Evolutionary conservation across 169 alveolate genomes (phyloP), one percentile per base, ranked within the genome.

Genomic region (Pseudocohnilembus persalinus): DNA sequence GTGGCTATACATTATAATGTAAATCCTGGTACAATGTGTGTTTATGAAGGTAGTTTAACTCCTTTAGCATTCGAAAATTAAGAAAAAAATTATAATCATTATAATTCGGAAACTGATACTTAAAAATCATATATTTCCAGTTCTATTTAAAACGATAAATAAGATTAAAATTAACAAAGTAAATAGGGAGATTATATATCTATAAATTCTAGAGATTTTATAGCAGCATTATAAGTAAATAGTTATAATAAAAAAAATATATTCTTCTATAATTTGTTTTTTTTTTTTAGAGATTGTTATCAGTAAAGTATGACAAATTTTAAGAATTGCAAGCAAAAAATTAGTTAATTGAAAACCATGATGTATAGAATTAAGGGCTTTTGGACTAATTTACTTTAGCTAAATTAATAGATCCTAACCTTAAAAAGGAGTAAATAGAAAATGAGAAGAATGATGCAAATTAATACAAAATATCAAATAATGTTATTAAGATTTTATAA

Each of bases 1-100:
- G 73, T 79, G 0, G 84, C 84, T 11, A 28, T 34, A 20, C 84
- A 79, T 31, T 79, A 79, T 72, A 79, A 79, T 79, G 73, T 79
- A 25, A 79, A 79, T 49, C 84, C 84, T 29, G 84, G 84, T 11
- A 79, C 84, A 11, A 79, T 79, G 84, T 79, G 84, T 27, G 49
- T 79, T 79, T 79, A 79, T 63, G 31, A 29, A 34, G 84, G 84
- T 29, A 31, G 49, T 30, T 29, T 34, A 79, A 79, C 84, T 31
- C 84, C 84, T 29, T 63, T 79, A 29, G 84, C 84, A 0, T 79
- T 79, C 63, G 49, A 49, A 25, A 76, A 79, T 73, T 15, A 15
- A 6, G 31, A n/a, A 73, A 28, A 26, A 73, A 73, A 26, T 15
- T 1, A 73, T 15, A 6, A 73, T 27, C 76, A 79, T n/a, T 31